Percentiles rank a stretch among this genome's conserved stretches.
Evolutionary conservation across 2,329 filamentous ascomycete genomes (phyloP).

Genomic region (Apiospora rasikravindrae): DNA sequence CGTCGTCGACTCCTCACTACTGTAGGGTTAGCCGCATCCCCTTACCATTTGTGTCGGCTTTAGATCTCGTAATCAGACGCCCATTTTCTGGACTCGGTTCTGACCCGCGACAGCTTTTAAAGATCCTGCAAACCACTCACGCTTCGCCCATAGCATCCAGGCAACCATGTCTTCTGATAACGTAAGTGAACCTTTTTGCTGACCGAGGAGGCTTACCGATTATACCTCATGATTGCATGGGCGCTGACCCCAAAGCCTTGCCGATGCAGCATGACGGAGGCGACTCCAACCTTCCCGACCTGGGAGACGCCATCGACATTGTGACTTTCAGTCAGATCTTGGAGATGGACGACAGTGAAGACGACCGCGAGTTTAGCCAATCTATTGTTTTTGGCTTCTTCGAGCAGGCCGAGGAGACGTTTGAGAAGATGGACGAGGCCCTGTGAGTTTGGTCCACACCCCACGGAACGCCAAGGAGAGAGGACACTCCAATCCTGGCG

Average conservation of each 20-base stretch:
- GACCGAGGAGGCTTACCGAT: background rate
- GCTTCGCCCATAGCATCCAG: conserved; percentile 3
- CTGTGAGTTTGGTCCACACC: conserved; percentile 66
- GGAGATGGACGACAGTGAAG: conserved; percentile 94
- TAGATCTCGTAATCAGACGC: background rate
- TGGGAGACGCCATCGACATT: conserved; percentile 78
- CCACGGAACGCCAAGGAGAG: conserved; percentile 2
- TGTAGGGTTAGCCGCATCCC: conserved; percentile 13
- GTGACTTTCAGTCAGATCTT: conserved; percentile 91
- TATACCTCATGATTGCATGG: background rate
- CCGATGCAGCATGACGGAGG: conserved; percentile 51
- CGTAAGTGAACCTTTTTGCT: background rate
- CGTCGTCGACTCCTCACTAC: conserved; percentile 17
- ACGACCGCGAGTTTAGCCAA: conserved; percentile 84
- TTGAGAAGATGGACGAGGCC: conserved; percentile 79
- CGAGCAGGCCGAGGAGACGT: conserved; percentile 86
- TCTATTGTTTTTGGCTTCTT: conserved; percentile 93
- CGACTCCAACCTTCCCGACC: conserved; percentile 60
- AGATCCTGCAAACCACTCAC: conserved; percentile 1
- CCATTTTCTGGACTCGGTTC: background rate
- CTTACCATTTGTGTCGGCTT: conserved; percentile 8
- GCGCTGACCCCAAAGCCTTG: conserved; percentile 15
- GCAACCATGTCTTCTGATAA: conserved; percentile 21
- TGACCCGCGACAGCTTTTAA: conserved; percentile 5
- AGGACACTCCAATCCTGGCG: conserved; percentile 2